A percentile compares a stretch with the other conserved stretches of the same genome.
Conservation (phyloP, 331 rosid species). For the Quercus tomentella region DNA sequence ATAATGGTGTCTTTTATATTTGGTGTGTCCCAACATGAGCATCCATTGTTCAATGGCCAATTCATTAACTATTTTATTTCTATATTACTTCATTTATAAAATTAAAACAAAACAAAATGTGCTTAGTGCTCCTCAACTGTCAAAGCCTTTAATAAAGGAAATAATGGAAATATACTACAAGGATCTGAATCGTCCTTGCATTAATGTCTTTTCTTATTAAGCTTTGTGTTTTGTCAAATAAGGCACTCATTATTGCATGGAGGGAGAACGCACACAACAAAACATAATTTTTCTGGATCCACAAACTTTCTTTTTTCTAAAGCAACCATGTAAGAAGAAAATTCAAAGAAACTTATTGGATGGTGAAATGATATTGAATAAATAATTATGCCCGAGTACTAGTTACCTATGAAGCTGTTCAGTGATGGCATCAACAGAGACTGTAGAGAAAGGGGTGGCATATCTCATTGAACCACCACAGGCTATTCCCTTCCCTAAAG, state of each 20-base stretch:
- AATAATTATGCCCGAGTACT: background rate
- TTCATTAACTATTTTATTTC: background rate
- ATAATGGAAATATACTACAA: background rate
- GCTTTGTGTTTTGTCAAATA: background rate
- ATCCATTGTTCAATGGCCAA: background rate
- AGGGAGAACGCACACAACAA: background rate
- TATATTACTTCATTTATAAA: background rate
- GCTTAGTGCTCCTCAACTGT: background rate
- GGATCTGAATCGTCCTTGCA: background rate
- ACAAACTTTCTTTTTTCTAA: background rate
- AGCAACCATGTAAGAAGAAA: background rate
- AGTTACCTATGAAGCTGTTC: conserved; percentile 90
- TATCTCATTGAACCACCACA: conserved; percentile 53
- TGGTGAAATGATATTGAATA: background rate
- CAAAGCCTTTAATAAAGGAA: background rate
- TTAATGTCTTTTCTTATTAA: background rate
- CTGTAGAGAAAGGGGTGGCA: conserved; percentile 92
- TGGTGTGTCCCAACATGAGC: background rate
- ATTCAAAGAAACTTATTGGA: background rate
- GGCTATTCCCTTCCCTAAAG: conserved; percentile 95
- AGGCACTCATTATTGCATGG: background rate
- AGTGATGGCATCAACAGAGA: conserved; percentile 70
- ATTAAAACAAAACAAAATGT: background rate
- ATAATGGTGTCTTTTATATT: background rate
- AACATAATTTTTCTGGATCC: background rate